Evolutionary conservation across 1,284 basidiomycete genomes (phyloP).

Genomic region (Malassezia slooffiae): DNA sequence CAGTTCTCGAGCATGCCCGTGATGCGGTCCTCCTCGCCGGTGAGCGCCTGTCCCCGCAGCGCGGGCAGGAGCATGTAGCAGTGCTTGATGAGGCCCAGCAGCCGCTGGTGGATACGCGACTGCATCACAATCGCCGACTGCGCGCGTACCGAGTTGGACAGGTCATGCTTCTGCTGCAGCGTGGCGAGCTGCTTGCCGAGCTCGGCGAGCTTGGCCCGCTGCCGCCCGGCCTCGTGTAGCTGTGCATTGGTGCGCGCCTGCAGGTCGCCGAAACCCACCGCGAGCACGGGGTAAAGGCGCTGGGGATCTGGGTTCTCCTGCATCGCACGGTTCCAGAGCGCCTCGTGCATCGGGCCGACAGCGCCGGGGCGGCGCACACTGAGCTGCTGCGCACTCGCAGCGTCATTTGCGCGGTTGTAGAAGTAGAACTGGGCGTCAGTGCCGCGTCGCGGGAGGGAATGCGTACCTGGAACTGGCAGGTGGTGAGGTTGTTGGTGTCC

Average conservation of each 20-base stretch:
- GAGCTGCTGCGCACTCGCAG: constrained; percentile 24
- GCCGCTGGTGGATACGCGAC: constrained; percentile 32
- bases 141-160: constrained; percentile 30
- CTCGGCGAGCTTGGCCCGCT: constrained; percentile 19
- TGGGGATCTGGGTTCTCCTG: constrained; percentile 38
- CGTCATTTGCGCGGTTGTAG: constrained; percentile 33
- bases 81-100: constrained; percentile 25
- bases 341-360: constrained; percentile 36
- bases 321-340: constrained; percentile 34
- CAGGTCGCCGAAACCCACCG: constrained; percentile 39
- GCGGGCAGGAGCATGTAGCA: constrained; percentile 30
- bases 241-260: constrained; percentile 34
- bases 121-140: constrained; percentile 27
- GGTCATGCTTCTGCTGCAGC: constrained; percentile 31
- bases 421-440: constrained; percentile 23
- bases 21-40: constrained; percentile 28
- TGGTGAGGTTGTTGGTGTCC: constrained; percentile 33
- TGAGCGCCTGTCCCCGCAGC: constrained; percentile 30
- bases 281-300: constrained; percentile 40
- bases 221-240: constrained; percentile 24
- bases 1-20: constrained; percentile 30
- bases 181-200: constrained; percentile 20
- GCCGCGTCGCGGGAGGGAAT: no score
- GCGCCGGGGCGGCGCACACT: constrained; percentile 33
- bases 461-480: constrained; percentile 31